These are phyloP conservation scores for Fraxinus sp. DNA, from an alignment of 305 asterid species.

Conservation along the genomic window DNA sequence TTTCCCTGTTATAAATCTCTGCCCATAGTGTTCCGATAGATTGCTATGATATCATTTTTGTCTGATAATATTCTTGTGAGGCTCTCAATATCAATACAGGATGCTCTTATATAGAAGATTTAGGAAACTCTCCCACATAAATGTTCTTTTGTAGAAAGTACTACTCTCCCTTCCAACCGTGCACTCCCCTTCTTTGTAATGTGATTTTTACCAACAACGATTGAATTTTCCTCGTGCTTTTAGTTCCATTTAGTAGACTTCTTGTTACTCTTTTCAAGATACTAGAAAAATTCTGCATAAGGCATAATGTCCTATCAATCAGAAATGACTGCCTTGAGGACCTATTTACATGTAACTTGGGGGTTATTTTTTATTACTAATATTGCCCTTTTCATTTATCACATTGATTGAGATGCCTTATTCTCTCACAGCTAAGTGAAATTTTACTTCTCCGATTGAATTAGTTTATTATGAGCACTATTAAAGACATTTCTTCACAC, in stretches of 20 bases:
- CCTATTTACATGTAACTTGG: background rate
- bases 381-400: background rate
- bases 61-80: background rate
- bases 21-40: background rate
- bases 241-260: background rate
- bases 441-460: background rate
- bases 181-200: background rate
- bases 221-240: background rate
- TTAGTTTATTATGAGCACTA: background rate
- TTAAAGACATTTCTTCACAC: background rate
- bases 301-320: background rate
- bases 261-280: background rate
- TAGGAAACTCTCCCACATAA: background rate
- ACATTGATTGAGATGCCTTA: background rate
- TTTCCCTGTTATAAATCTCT: background rate
- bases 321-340: background rate
- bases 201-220: background rate
- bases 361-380: background rate
- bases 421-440: background rate
- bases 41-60: background rate
- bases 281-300: background rate
- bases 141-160: background rate
- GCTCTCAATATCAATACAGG: background rate
- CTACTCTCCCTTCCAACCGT: background rate
- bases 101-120: background rate